Conservation (phyloP, 1,284 basidiomycete species). For the Malassezia dermatis region DNA sequence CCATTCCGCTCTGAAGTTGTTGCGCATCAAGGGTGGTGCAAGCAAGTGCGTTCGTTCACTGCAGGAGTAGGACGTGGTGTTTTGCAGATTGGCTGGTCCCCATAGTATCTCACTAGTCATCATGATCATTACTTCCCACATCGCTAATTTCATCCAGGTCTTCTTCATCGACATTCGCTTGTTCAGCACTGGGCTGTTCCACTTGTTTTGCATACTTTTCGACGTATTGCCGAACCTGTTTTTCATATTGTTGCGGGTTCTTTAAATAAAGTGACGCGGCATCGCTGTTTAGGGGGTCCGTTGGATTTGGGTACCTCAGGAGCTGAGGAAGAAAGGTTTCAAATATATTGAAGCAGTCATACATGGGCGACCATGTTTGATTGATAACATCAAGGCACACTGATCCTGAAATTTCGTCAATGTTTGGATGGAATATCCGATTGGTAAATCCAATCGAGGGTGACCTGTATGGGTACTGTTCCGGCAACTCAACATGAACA, state of each 20-base stretch:
- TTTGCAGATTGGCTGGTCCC: slow-evolving; percentile 19
- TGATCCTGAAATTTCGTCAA: slow-evolving; percentile 65
- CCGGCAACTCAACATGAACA: slow-evolving; percentile 97
- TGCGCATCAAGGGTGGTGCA: slow-evolving; percentile 4
- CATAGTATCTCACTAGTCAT: slow-evolving; percentile 24
- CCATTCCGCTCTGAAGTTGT: slow-evolving; percentile 60
- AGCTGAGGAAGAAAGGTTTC: slow-evolving; percentile 95
- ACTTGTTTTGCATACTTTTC: slow-evolving; percentile 30
- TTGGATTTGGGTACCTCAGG: slow-evolving; percentile 90
- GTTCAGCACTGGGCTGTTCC: slow-evolving; percentile 19
- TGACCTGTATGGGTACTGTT: slow-evolving; percentile 97
- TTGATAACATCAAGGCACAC: slow-evolving; percentile 44
- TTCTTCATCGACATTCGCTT: slow-evolving; percentile 27
- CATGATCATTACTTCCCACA: slow-evolving; percentile 35
- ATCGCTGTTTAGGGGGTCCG: slow-evolving; percentile 93
- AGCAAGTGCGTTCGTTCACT: slow-evolving; percentile 16
- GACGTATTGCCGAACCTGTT: slow-evolving; percentile 37
- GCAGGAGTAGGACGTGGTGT: slow-evolving; percentile 31
- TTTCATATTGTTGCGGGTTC: slow-evolving; percentile 63
- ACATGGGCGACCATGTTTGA: slow-evolving; percentile 36
- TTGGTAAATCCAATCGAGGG: slow-evolving; percentile 99
- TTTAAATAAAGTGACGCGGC: slow-evolving; percentile 92
- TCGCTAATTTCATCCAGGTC: slow-evolving; percentile 41
- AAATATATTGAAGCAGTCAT: slow-evolving; percentile 97
- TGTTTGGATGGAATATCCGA: slow-evolving; percentile 99